Base-by-base conservation (phyloP, 257 asterid genomes). In the Ajuga chamaepitys region DNA sequence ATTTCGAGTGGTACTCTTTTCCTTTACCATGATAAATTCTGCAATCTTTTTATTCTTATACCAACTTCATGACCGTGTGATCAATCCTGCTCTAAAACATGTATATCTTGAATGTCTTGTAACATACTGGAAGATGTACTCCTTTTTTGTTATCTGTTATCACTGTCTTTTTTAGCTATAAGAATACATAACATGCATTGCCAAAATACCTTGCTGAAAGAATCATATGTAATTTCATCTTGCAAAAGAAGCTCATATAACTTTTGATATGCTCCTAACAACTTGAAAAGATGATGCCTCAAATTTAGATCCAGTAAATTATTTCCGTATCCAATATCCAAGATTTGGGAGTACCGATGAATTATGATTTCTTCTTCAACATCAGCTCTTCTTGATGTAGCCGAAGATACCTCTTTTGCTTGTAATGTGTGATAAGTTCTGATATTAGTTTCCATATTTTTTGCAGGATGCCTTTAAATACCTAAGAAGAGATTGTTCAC, bases 381-480 rank as follows among this genome's bases (percentile, higher is more conserved):
- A 1, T 18, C 16, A 9, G 7, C 40, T 42, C 25, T 46, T 57
- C n/a, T n/a, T n/a, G n/a, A 8, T 26, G 16, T 62, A 30, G 41
- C 21, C 22, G 12, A 66, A 16, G 61, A 18, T 53, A 26, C 32
- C 46, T 18, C 47, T 52, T 54, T 61, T 42, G 44, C 44, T 66
- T 18, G 45, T 38, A n/a, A 38, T 38, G 32, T 16, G 60, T 32
- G 17, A 17, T 6, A 5, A 2, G 10, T 44, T 56, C 61, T 67
- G 55, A 41, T 60, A 14, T 58, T 55, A 47, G 38, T 61, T 78
- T 59, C 52, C 28, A 37, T 52, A 57, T 40, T 10, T 62, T 57
- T 64, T 86, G 80, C 97, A 93, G 97, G 97, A 93, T 64, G 96
- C 95, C 47, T 89, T 93, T 73, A 93, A 90, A 73, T 82, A 84